phyloP scores from a whole-genome alignment of 495 filamentous ascomycete species.

The Lophiostoma macrostomum region DNA sequence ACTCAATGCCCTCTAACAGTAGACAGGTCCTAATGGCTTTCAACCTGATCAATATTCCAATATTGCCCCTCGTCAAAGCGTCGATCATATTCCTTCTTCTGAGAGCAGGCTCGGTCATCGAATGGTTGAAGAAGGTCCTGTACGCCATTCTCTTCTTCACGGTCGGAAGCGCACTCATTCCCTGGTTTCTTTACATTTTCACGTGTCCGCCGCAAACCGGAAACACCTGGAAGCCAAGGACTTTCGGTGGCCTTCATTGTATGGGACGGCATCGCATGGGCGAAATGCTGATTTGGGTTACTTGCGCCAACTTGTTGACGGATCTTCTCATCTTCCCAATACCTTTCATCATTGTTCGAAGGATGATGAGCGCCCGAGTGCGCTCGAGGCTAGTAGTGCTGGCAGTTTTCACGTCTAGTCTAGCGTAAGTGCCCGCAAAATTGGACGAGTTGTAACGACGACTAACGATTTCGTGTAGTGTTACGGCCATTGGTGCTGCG shows the following conservation, averaged over 20 bases:
- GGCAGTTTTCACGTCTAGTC: conserved; percentile 29
- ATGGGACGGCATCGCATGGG: conserved; percentile 28
- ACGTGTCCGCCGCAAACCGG: conserved; percentile 30
- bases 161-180: conserved; percentile 23
- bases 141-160: conserved; percentile 31
- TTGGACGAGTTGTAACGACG: background rate
- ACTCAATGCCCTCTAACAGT: background rate
- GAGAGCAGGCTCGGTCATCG: conserved; percentile 27
- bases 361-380: conserved; percentile 33
- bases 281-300: conserved; percentile 31
- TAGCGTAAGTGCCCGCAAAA: conserved; percentile 18
- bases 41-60: conserved; percentile 31
- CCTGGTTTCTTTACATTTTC: conserved; percentile 31
- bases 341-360: conserved; percentile 28
- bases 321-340: conserved; percentile 33
- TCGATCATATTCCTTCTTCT: conserved; percentile 30
- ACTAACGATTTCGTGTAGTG: conserved; percentile 20
- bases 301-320: conserved; percentile 31
- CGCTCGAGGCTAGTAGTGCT: conserved; percentile 30
- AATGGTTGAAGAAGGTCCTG: conserved; percentile 28
- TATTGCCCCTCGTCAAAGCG: conserved; percentile 28
- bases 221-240: conserved; percentile 30
- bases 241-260: conserved; percentile 29
- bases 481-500: conserved; percentile 28
- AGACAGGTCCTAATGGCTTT: conserved; percentile 26